Conservation (phyloP, 1,139 yeast genomes). For the Kodamaea plutei region DNA sequence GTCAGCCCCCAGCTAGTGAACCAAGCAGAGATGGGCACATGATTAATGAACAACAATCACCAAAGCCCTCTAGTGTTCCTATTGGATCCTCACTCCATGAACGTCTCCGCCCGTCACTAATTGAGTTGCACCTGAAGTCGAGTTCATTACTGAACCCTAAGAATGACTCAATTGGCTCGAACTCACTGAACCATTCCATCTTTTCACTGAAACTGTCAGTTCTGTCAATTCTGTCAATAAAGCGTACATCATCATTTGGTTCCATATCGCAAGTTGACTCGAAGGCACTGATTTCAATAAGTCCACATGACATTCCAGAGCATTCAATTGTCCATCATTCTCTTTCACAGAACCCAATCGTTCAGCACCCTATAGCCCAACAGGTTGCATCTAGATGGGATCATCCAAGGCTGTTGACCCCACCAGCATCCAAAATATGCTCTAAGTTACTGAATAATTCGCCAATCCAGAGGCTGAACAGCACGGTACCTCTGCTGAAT, state of each 20-base stretch:
- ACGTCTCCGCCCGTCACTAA: slow-evolving; percentile 38
- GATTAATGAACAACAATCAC: background rate
- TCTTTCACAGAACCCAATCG: no score
- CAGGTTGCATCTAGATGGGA: slow-evolving; percentile 3
- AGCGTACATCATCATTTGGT: slow-evolving; percentile 24
- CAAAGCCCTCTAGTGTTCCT: slow-evolving; percentile 20
- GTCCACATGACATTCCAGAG: slow-evolving; percentile 22
- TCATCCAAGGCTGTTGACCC: slow-evolving; percentile 10
- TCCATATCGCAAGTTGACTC: slow-evolving; percentile 16
- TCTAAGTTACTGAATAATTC: slow-evolving; percentile 4
- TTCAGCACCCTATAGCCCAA: no score
- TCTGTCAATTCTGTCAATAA: slow-evolving; percentile 27
- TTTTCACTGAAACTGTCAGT: slow-evolving; percentile 28
- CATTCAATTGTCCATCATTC: no score
- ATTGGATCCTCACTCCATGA: slow-evolving; percentile 22
- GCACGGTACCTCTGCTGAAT: slow-evolving; percentile 3
- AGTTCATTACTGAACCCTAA: slow-evolving; percentile 4
- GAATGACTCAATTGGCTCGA: slow-evolving; percentile 27
- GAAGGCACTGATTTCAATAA: slow-evolving; percentile 20
- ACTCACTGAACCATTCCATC: slow-evolving; percentile 30
- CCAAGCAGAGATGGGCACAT: slow-evolving; percentile 7
- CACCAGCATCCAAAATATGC: slow-evolving; percentile 10
- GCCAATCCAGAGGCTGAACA: slow-evolving; percentile 5
- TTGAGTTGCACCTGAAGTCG: slow-evolving; percentile 32
- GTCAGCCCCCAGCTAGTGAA: slow-evolving; percentile 2